Conservation (phyloP, 345 rosid species). For the Populus deltoides region DNA sequence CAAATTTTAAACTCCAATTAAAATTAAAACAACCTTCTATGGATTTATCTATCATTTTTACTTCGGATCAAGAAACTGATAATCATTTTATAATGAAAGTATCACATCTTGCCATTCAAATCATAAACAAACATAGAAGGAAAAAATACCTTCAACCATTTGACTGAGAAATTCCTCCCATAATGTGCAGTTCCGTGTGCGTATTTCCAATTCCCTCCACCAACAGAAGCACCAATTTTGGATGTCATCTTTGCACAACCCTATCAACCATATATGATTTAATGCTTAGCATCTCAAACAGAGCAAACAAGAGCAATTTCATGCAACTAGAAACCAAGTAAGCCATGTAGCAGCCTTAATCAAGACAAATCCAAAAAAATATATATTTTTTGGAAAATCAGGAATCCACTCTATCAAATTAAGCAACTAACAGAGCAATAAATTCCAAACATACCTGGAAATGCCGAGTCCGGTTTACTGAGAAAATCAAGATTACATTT, state of each 20-base stretch:
- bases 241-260: slow-evolving; percentile 99
- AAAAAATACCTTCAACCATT: slow-evolving; percentile 85
- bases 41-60: background rate
- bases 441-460: slow-evolving; percentile 69
- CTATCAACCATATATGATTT: slow-evolving; percentile 36
- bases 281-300: slow-evolving; percentile 11
- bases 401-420: background rate
- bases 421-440: slow-evolving; percentile 13
- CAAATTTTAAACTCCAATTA: background rate
- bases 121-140: background rate
- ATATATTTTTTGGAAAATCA: background rate
- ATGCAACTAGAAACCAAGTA: background rate
- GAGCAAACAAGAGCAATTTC: background rate
- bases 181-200: slow-evolving; percentile 98
- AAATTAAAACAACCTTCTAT: background rate
- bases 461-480: slow-evolving; percentile 93
- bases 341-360: background rate
- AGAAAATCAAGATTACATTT: slow-evolving; percentile 88
- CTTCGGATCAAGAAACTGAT: background rate
- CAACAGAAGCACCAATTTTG: slow-evolving; percentile 81
- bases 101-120: background rate
- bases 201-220: slow-evolving; percentile 97
- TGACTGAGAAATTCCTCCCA: slow-evolving; percentile 95
- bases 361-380: background rate
- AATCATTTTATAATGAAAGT: background rate